A percentile compares a stretch with the other conserved stretches of the same genome.
Conservation (phyloP, 768 basidiomycete species). For the Ephemerocybe angulata region DNA sequence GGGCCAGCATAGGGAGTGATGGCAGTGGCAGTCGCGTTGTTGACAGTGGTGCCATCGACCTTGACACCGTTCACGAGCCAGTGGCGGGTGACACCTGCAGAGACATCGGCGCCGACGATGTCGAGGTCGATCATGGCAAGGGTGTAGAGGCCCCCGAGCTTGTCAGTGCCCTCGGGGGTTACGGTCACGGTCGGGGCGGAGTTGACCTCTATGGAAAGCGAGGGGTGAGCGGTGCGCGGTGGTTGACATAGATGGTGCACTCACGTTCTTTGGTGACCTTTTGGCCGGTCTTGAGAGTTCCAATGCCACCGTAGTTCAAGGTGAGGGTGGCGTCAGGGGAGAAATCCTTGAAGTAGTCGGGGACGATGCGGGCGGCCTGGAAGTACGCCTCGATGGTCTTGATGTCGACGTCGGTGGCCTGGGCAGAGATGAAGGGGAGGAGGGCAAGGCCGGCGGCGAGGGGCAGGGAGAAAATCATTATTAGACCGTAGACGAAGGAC, state of each 20-base stretch:
- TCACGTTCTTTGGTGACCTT: slow-evolving; percentile 51
- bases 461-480: slow-evolving; percentile 4
- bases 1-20: slow-evolving; percentile 73
- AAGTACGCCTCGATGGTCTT: slow-evolving; percentile 70
- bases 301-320: slow-evolving; percentile 50
- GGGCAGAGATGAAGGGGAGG: slow-evolving; percentile 42
- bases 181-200: slow-evolving; percentile 52
- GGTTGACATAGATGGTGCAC: slow-evolving; percentile 20
- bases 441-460: slow-evolving; percentile 34
- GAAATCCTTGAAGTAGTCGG: slow-evolving; percentile 58
- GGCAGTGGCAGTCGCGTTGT: slow-evolving; percentile 39
- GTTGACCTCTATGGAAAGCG: slow-evolving; percentile 52
- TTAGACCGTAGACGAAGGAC: slow-evolving; percentile 7
- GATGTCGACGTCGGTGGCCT: slow-evolving; percentile 44
- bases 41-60: slow-evolving; percentile 42
- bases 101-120: slow-evolving; percentile 55
- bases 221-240: too few relatives aligned
- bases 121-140: slow-evolving; percentile 76
- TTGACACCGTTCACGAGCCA: slow-evolving; percentile 74
- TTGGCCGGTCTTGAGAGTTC: slow-evolving; percentile 56
- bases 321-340: slow-evolving; percentile 55
- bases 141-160: slow-evolving; percentile 53
- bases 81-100: slow-evolving; percentile 65
- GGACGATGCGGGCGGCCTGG: slow-evolving; percentile 54
- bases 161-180: slow-evolving; percentile 39